phyloP scores from a whole-genome alignment of 768 basidiomycete genomes.

The Mycena galericulata region DNA sequence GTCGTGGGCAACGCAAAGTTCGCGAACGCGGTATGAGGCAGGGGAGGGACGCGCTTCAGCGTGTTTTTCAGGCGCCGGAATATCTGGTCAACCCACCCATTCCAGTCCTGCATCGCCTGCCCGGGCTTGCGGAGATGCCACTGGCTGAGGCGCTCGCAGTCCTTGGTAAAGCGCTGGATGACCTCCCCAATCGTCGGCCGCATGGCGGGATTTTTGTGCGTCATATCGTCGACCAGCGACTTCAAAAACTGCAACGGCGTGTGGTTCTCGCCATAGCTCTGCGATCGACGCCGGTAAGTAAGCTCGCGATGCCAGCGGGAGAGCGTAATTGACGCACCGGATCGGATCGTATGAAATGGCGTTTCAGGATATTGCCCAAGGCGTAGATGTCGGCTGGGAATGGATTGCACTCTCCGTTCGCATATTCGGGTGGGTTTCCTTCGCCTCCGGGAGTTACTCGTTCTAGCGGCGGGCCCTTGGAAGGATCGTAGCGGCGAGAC shows the following conservation, averaged over 20 bases:
- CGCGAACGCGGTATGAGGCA: constrained; percentile 10
- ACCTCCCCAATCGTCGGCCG: constrained; percentile 46
- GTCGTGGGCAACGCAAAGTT: neutral
- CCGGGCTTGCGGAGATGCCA: constrained; percentile 41
- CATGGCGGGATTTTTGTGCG: constrained; percentile 40
- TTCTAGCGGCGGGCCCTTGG: constrained; percentile 33
- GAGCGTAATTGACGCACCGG: constrained; percentile 12
- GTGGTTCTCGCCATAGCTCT: constrained; percentile 18
- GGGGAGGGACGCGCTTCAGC: constrained; percentile 18
- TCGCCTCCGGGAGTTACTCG: constrained; percentile 17
- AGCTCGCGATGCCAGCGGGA: neutral
- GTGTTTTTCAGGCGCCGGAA: constrained; percentile 12
- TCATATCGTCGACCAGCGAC: constrained; percentile 43
- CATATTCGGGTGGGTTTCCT: constrained; percentile 45
- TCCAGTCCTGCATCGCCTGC: constrained; percentile 23
- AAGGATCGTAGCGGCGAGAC: constrained; percentile 31
- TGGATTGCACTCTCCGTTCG: constrained; percentile 38
- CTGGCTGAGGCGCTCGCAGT: constrained; percentile 26
- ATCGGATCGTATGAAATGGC: constrained; percentile 37
- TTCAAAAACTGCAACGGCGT: constrained; percentile 42
- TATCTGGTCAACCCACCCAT: constrained; percentile 28
- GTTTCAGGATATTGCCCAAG: constrained; percentile 44
- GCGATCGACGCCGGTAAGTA: neutral
- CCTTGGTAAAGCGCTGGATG: constrained; percentile 35
- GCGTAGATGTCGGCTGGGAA: constrained; percentile 50